phyloP scores from a whole-genome alignment of 257 asterid species.

The Primulina eburnea region DNA sequence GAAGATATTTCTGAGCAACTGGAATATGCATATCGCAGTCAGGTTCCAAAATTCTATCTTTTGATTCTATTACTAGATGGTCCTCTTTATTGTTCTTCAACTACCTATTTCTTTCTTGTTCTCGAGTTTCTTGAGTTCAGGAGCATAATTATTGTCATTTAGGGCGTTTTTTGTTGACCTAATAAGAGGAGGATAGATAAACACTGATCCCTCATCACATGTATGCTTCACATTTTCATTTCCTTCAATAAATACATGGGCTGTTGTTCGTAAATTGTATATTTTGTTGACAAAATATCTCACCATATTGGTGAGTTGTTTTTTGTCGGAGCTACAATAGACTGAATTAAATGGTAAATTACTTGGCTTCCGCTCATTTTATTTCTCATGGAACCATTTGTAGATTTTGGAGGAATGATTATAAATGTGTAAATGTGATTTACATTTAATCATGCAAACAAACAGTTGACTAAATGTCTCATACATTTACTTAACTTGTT shows the following conservation, averaged over 20 bases:
- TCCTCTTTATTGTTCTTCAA: background rate
- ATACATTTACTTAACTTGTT: background rate
- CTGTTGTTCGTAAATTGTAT: background rate
- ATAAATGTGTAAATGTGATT: background rate
- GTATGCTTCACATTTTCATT: background rate
- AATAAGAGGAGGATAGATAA: background rate
- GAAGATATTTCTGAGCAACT: conserved; percentile 96
- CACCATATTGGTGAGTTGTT: background rate
- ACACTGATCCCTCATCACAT: background rate
- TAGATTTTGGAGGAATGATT: background rate
- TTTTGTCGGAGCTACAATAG: background rate
- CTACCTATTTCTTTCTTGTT: conserved; percentile 5
- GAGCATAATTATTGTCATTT: background rate
- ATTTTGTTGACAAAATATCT: background rate
- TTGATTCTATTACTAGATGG: background rate
- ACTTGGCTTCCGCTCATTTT: background rate
- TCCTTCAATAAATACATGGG: background rate
- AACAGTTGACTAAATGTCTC: background rate
- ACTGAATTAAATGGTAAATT: background rate
- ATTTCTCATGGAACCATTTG: background rate
- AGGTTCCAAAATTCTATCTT: conserved; percentile 27
- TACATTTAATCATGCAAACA: background rate
- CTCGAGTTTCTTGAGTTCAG: background rate
- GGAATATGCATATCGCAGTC: conserved; percentile 86
- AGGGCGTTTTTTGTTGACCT: background rate